phyloP scores from a whole-genome alignment of 108 stramenopile species.

The Pseudonitzschia delicatissima region DNA sequence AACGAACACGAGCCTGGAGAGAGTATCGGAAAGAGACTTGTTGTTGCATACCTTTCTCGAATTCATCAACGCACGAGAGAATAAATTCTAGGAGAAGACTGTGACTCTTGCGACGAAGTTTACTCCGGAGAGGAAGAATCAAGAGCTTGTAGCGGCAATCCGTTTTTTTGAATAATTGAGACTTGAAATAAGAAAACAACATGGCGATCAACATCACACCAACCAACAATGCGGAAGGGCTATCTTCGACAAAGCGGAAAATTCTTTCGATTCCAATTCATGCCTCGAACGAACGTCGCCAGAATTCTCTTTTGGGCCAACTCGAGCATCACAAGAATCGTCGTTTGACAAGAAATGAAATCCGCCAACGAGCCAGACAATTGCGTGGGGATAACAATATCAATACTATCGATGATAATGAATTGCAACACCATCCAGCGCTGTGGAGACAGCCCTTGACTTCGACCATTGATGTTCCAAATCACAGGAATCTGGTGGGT shows the following conservation, averaged over 20 bases:
- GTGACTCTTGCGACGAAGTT: too few species aligned
- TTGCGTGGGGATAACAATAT: neutral
- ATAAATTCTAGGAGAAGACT: too few species aligned
- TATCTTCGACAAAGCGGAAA: neutral
- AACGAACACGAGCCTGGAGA: too few species aligned
- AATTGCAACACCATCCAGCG: constrained; percentile 13
- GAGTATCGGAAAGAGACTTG: too few species aligned
- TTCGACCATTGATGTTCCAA: neutral
- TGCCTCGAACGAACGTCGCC: constrained; percentile 4
- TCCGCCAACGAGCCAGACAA: neutral
- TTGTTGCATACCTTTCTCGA: too few species aligned
- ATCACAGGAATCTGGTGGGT: neutral
- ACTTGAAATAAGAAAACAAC: too few species aligned
- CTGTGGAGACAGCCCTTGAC: constrained; percentile 21
- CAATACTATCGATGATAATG: neutral
- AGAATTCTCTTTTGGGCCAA: constrained; percentile 36
- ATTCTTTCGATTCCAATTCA: constrained; percentile 14
- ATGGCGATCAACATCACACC: too few species aligned
- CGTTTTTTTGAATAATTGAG: too few species aligned
- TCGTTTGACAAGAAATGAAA: constrained; percentile 9
- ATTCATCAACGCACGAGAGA: too few species aligned
- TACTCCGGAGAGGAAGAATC: too few species aligned
- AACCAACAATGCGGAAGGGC: too few species aligned
- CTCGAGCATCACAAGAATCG: constrained; percentile 33
- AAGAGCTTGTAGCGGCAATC: too few species aligned